Base-by-base conservation (phyloP, 306 rosid genomes). In the Prunus padus region DNA sequence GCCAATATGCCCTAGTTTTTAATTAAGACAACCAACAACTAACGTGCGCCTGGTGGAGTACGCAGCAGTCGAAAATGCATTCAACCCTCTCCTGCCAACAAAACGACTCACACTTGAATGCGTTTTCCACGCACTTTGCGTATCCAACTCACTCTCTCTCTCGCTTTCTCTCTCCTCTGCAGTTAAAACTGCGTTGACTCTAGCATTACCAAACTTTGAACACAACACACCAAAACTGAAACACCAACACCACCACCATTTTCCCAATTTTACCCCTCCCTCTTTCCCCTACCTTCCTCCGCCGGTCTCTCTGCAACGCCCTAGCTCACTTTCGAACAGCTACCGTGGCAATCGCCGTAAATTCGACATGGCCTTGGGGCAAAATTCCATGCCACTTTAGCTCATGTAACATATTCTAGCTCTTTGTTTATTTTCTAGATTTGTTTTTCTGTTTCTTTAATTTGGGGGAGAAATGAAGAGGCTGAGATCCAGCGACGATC, bases 401-500 rank as follows among this genome's bases (percentile, higher is more conserved):
- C 68, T 64, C 9, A 8, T 11, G 18, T 63, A 26, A 70, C 25
- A 18, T 49, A 9, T 7, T 11, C 3, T 68, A 15, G 11, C 22
- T 33, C 26, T 14, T 33, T 1, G 14, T 56, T 13, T 46, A 16
- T 64, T n/a, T 30, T 14, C 14, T 25, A 18, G 26, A 3, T 60
- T 25, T 45, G 2, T 28, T 73, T 76, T 56, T 31, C 42, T 37
- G 42, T 37, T 16, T 76, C 13, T 59, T 13, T 13, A 59, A 59
- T 71, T 13, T 26, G 33, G 72, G 28, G 28, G 25, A 62, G 52
- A 71, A 52, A 93, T 93, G 98, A 93, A 91, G 96, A 89, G 97
- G 82, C 80, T 89, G 90, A 83, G 93, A 82, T 91, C 98, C 40
- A 91, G 90, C 75, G 98, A 94, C 42, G 96, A 90, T 84, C 93